Base-by-base conservation (phyloP, 495 filamentous ascomycete genomes). In the Terfezia claveryi region DNA sequence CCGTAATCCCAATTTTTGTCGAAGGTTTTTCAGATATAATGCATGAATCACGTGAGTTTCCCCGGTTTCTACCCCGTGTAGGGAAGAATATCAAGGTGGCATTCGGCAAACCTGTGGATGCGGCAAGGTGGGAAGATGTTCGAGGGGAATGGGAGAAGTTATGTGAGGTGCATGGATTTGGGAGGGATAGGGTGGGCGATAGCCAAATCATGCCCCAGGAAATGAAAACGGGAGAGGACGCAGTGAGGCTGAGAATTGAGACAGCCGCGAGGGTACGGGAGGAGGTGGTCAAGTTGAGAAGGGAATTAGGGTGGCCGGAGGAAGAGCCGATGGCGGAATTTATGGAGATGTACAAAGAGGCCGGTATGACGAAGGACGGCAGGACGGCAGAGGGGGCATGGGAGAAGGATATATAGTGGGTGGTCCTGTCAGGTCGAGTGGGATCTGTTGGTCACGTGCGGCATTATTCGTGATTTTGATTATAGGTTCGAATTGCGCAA, bases 1-100 rank as follows among this genome's bases (percentile, higher is more conserved):
- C 85, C 54, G 71, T 98, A 0, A 72, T 98, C n/a, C 87, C 91
- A 8, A 85, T 98, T 67, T 98, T 88, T 74, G 78, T 95, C 54
- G 82, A 92, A 58, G 91, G 91, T 23, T 79, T 83, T 23, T 81
- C 95, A 54, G 64, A 80, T 37, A 68, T 89, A 59, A 94, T 94
- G 87, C 77, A 81, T 59, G 87, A 95, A 66, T 71, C 76, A 37
- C 75, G 91, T 14, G 64, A 63, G 20, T 92, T 75, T 56, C 91
- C 89, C n/a, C 75, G 87, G 10, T 92, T 85, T 59, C 54, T 92
- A 5, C 91, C 91, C 4, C 74, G 91, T 8, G 67, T 77, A 0
- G 2, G 41, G 14, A 84, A 87, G 63, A 70, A 70, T 0, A 69
- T 94, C 23, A 75, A 73, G 20, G 74, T 98, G 20, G 81, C 81